Evolutionary conservation across 768 basidiomycete genomes (phyloP).

Genomic region (Xerocomus brunneocitrinus): DNA sequence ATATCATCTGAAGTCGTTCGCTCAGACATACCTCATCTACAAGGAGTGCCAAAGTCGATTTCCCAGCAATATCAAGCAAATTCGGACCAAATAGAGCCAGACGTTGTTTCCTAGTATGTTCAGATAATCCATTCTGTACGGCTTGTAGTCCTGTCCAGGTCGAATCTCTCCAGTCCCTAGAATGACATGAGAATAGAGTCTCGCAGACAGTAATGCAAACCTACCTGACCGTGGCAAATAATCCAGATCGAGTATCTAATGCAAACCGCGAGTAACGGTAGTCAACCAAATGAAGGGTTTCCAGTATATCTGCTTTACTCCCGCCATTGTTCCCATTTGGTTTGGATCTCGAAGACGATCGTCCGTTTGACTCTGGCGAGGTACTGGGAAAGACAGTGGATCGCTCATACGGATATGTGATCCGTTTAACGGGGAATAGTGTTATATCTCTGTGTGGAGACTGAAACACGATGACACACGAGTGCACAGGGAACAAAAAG

Average conservation of each 20-base stretch:
- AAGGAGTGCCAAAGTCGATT: conserved; percentile 70
- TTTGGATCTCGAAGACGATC: conserved; percentile 24
- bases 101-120: conserved; percentile 57
- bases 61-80: conserved; percentile 85
- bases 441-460: conserved; percentile 80
- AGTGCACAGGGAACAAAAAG: background rate
- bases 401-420: conserved; percentile 73
- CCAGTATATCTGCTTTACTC: conserved; percentile 37
- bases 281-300: conserved; percentile 66
- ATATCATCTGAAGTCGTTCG: background rate
- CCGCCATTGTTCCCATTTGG: conserved; percentile 30
- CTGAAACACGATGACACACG: conserved; percentile 41
- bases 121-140: conserved; percentile 62
- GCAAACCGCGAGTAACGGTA: conserved; percentile 92
- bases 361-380: conserved; percentile 29
- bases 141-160: conserved; percentile 58
- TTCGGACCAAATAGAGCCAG: conserved; percentile 76
- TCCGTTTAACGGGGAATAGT: conserved; percentile 61
- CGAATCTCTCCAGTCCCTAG: conserved; percentile 88
- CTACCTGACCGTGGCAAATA: conserved; percentile 80
- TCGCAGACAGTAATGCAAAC: background rate
- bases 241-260: conserved; percentile 75
- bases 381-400: conserved; percentile 69
- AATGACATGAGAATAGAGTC: conserved; percentile 4
- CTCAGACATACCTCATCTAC: conserved; percentile 75